Percentiles rank a stretch among this genome's conserved stretches.
Conservation (phyloP, 1,284 basidiomycete genomes). For the Papiliotrema terrestris region DNA sequence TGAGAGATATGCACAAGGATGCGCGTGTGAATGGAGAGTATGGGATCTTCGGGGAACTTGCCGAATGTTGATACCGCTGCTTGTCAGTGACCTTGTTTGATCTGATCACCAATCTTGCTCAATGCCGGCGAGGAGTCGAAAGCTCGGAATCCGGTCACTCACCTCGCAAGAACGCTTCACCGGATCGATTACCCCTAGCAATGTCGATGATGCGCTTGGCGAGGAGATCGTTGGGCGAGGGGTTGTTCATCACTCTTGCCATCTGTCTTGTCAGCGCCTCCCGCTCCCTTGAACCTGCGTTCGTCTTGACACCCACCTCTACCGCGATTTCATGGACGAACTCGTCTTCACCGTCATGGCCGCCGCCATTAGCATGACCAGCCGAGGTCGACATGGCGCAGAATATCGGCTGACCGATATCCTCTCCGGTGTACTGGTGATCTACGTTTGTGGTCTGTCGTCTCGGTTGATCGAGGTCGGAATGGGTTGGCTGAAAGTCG, state of each 20-base stretch:
- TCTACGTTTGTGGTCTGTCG: too few relatives aligned
- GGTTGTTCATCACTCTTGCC: slow-evolving; percentile 68
- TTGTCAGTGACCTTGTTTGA: neutral
- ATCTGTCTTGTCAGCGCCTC: slow-evolving; percentile 51
- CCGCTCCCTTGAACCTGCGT: neutral
- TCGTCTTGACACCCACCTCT: slow-evolving; percentile 32
- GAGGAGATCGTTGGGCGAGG: slow-evolving; percentile 78
- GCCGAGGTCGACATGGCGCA: too few relatives aligned
- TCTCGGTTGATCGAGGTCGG: too few relatives aligned
- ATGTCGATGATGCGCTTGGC: slow-evolving; percentile 75
- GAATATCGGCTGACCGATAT: too few relatives aligned
- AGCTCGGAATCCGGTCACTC: too few relatives aligned
- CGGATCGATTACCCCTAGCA: slow-evolving; percentile 62
- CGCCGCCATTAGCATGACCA: neutral
- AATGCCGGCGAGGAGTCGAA: too few relatives aligned
- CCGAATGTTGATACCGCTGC: slow-evolving; percentile 76
- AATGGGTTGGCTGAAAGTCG: neutral
- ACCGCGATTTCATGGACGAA: slow-evolving; percentile 76
- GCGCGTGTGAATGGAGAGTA: slow-evolving; percentile 58
- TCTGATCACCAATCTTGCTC: too few relatives aligned
- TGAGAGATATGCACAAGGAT: slow-evolving; percentile 64
- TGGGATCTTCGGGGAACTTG: slow-evolving; percentile 68
- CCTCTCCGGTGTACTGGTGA: too few relatives aligned
- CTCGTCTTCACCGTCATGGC: slow-evolving; percentile 43
- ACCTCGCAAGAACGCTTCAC: slow-evolving; percentile 63